phyloP scores from a whole-genome alignment of 495 filamentous ascomycete species.

The Penicillium salamii region DNA sequence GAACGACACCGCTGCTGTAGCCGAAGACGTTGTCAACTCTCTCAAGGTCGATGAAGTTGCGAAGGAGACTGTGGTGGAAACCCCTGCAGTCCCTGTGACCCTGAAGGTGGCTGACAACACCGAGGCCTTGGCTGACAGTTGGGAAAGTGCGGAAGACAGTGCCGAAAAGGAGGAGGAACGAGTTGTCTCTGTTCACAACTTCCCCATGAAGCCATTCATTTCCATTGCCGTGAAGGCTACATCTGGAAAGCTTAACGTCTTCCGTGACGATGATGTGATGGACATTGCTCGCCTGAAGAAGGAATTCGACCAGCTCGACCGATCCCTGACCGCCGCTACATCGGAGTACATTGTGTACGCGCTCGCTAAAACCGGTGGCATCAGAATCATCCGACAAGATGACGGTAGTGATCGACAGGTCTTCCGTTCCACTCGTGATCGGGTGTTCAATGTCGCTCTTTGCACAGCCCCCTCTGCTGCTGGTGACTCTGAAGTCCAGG shows the following conservation, averaged over 20 bases:
- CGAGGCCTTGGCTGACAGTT: constrained; percentile 60
- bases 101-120: constrained; percentile 56
- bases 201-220: constrained; percentile 93
- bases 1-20: constrained; percentile 31
- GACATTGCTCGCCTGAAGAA: constrained; percentile 93
- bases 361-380: constrained; percentile 83
- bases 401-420: constrained; percentile 85
- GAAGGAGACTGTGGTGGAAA: constrained; percentile 54
- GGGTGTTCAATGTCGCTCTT: constrained; percentile 89
- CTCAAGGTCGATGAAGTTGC: constrained; percentile 44
- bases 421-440: constrained; percentile 81
- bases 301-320: constrained; percentile 95
- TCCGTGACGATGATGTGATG: constrained; percentile 66
- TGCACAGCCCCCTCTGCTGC: constrained; percentile 55
- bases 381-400: constrained; percentile 90
- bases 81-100: constrained; percentile 54
- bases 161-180: constrained; percentile 63
- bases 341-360: constrained; percentile 90
- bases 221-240: constrained; percentile 57
- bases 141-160: constrained; percentile 79
- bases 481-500: constrained; percentile 57
- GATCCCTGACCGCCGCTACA: constrained; percentile 86
- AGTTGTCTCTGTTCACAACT: constrained; percentile 80
- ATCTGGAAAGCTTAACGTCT: constrained; percentile 43
- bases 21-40: constrained; percentile 1